Base-by-base conservation (phyloP, 495 filamentous ascomycete species). In the Trichoderma parareesei region DNA sequence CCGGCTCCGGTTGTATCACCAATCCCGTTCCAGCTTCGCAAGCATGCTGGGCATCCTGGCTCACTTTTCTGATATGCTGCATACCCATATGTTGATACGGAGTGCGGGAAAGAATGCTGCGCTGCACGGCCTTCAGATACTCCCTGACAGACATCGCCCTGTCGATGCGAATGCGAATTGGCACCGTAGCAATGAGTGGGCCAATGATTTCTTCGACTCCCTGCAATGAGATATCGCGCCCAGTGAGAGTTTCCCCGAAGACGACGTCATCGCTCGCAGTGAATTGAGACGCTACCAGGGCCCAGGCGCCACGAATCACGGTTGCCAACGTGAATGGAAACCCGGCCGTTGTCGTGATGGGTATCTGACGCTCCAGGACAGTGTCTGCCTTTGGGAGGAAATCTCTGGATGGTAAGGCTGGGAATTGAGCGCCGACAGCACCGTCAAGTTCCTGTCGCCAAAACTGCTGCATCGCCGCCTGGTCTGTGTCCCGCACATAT, bases 1-100 rank as follows among this genome's bases (percentile, higher is more conserved):
- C 18, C 9, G 20, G n/a, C 20, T 49, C 46, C 46, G 46, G 46
- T 18, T 49, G 46, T 49, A 49, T 49, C 14, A 49, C 46, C 5
- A 49, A 18, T 4, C 16, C 16, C 2, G 46, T 9, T 9, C 18
- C 16, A 8, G 18, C 16, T n/a, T 18, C 18, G 46, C 44, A 43
- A 7, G 43, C 62, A 5, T 55, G 18, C 16, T 71, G 64, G 43
- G 68, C 18, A 4, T 66, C 44, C 18, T 41, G 38, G 20, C 27
- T 9, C 11, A 62, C 3, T 7, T 42, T 38, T 42, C 41, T 13
- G 38, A 62, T 62, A 1, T 62, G 6, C 27, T 62, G 61, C 11
- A 62, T 13, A 16, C 61, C 61, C 13, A 44, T 13, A 27, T 62
- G 61, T 20, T 62, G 38, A 14, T 62, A 43, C 10, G 38, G 3